Conservation (phyloP, 148 eudicot genomes). For the Nyssa sinensis region DNA sequence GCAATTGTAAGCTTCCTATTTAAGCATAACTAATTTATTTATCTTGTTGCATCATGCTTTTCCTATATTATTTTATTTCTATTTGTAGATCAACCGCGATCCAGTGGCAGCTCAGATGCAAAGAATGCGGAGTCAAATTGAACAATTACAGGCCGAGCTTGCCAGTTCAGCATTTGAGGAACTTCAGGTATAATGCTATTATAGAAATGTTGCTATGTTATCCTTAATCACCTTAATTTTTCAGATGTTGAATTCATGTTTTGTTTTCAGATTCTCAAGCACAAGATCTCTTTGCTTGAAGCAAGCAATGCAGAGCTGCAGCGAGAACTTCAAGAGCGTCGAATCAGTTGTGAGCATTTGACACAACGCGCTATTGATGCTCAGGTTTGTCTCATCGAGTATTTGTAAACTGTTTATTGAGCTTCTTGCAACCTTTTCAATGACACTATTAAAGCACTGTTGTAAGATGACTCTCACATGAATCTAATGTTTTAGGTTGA, state of each 20-base stretch:
- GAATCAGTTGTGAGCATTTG: slow-evolving; percentile 64
- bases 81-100: slow-evolving; percentile 82
- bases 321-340: slow-evolving; percentile 69
- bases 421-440: background rate
- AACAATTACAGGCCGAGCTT: slow-evolving; percentile 87
- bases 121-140: slow-evolving; percentile 88
- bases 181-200: slow-evolving; percentile 53
- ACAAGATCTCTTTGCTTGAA: slow-evolving; percentile 86
- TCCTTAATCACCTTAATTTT: background rate
- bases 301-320: slow-evolving; percentile 78
- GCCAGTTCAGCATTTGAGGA: slow-evolving; percentile 75
- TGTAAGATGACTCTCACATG: background rate
- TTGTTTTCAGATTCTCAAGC: slow-evolving; percentile 66
- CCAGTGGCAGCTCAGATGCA: slow-evolving; percentile 90
- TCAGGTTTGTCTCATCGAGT: slow-evolving; percentile 53
- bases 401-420: background rate
- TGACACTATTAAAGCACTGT: background rate
- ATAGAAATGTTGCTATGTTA: background rate
- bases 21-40: background rate
- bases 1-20: slow-evolving; percentile 68
- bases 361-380: slow-evolving; percentile 82
- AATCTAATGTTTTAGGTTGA: slow-evolving; percentile 53
- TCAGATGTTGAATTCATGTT: background rate
- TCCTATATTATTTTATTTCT: slow-evolving; percentile 14
- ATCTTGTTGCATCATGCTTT: background rate